Conservation (phyloP, 1,139 yeast species). For the Meyerozyma smithsonii region DNA sequence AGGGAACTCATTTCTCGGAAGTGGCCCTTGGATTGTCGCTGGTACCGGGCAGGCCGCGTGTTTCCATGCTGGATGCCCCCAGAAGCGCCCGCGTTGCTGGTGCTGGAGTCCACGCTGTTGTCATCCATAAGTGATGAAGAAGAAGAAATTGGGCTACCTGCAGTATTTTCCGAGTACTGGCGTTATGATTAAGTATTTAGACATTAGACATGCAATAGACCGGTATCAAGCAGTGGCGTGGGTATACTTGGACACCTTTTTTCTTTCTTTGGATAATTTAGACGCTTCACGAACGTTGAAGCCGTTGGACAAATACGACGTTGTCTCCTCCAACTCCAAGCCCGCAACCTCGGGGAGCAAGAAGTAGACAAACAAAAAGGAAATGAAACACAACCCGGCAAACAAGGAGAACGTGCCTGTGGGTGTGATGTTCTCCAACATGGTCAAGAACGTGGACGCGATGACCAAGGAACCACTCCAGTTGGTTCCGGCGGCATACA, state of each 20-base stretch:
- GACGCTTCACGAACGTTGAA: constrained; percentile 76
- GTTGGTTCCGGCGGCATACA: constrained; percentile 89
- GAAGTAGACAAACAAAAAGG: constrained; percentile 71
- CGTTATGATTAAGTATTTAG: background rate
- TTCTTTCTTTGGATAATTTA: constrained; percentile 53
- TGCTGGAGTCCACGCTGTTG: background rate
- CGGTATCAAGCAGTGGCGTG: background rate
- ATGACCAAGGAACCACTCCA: constrained; percentile 94
- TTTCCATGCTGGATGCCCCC: background rate
- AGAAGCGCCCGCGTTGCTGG: background rate
- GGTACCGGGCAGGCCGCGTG: background rate
- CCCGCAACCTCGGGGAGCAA: constrained; percentile 92
- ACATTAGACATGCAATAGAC: too few species aligned
- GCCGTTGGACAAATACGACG: constrained; percentile 71
- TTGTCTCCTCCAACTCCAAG: constrained; percentile 87
- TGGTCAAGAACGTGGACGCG: constrained; percentile 87
- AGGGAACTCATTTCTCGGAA: constrained; percentile 29
- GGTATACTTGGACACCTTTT: constrained; percentile 11
- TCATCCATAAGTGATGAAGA: background rate
- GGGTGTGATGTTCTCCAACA: constrained; percentile 90
- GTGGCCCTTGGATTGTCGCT: background rate
- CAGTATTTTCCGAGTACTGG: too few species aligned
- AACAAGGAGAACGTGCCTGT: constrained; percentile 90
- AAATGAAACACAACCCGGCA: constrained; percentile 70
- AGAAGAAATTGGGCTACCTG: background rate